Evolutionary conservation across 306 rosid genomes (phyloP).

Genomic region (Quercus alba): DNA sequence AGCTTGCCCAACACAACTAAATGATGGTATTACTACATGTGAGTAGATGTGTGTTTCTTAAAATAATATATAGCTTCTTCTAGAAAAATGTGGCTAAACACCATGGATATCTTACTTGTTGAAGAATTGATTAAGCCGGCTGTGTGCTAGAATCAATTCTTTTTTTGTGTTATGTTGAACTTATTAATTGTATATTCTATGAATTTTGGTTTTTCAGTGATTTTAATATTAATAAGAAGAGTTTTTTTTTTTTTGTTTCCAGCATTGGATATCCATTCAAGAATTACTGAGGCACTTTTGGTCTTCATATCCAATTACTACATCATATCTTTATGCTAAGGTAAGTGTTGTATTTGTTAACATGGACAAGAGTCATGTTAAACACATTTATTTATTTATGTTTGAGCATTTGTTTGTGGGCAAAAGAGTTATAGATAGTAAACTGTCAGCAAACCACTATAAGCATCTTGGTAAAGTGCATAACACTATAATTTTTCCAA

Average conservation of each 20-base stretch:
- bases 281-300: conserved; percentile 93
- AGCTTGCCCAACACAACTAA: conserved; percentile 61
- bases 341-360: conserved; percentile 30
- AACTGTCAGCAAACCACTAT: neutral
- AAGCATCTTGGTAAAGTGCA: neutral
- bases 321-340: conserved; percentile 67
- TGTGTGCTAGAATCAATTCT: neutral
- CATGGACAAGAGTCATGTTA: neutral
- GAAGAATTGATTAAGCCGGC: neutral
- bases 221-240: conserved; percentile 1
- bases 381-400: neutral
- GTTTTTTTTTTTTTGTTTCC: conserved; percentile 35
- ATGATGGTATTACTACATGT: conserved; percentile 83
- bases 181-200: too few relatives aligned
- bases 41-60: conserved; percentile 37
- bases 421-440: neutral
- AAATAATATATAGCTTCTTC: neutral
- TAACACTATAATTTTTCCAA: neutral
- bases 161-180: too few relatives aligned
- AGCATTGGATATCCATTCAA: conserved; percentile 95
- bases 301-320: conserved; percentile 95
- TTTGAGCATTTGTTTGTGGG: neutral
- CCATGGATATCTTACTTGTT: neutral
- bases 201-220: conserved; percentile 13
- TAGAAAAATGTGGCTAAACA: neutral